These are phyloP conservation scores for Candida taoyuanica DNA, from an alignment of 805 yeast species.

Conservation along the genomic window DNA sequence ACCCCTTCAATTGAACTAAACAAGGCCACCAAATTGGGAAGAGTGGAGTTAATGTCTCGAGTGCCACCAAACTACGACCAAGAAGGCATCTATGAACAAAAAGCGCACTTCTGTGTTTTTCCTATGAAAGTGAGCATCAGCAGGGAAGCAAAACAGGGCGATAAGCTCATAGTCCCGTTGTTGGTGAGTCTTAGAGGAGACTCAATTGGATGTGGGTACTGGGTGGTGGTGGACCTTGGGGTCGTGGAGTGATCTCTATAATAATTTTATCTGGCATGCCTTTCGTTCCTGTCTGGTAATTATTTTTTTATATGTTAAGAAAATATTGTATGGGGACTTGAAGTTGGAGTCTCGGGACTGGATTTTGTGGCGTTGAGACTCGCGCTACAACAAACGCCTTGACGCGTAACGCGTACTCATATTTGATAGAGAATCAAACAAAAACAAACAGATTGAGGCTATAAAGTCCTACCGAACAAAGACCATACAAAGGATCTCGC, in stretches of 20 bases:
- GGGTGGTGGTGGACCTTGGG: slow-evolving; percentile 17
- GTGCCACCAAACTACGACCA: slow-evolving; percentile 7
- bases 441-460: too few relatives aligned
- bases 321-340: too few relatives aligned
- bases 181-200: slow-evolving; percentile 22
- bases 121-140: slow-evolving; percentile 19
- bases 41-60: slow-evolving; percentile 30
- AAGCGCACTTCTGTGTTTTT: slow-evolving; percentile 29
- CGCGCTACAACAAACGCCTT: not conserved
- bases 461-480: too few relatives aligned
- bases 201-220: slow-evolving; percentile 16
- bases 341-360: too few relatives aligned
- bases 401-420: not conserved
- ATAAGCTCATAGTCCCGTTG: slow-evolving; percentile 17
- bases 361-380: not conserved
- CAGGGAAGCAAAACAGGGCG: not conserved
- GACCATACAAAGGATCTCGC: not conserved
- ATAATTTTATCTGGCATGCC: too few relatives aligned
- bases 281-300: too few relatives aligned
- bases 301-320: too few relatives aligned
- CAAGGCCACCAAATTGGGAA: slow-evolving; percentile 23
- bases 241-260: slow-evolving; percentile 1
- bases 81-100: slow-evolving; percentile 18
- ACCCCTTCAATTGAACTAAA: slow-evolving; percentile 31
- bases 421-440: too few relatives aligned